Conservation (phyloP, 345 rosid species). For the Arabidopsis suecica region DNA sequence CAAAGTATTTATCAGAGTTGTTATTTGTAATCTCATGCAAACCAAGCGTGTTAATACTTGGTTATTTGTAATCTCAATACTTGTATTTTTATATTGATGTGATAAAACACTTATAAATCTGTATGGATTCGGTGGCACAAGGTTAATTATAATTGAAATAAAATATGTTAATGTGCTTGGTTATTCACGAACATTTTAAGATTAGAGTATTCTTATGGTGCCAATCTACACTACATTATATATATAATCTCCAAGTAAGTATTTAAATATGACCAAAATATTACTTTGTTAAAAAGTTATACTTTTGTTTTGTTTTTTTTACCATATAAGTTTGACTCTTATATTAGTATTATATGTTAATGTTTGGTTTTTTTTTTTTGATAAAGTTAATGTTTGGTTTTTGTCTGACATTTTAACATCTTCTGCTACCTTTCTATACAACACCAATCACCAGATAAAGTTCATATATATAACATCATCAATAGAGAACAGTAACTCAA, state of each 20-base stretch:
- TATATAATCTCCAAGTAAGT: constrained; percentile 22
- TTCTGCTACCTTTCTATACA: constrained; percentile 7
- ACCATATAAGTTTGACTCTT: constrained; percentile 26
- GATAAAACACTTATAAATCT: not conserved
- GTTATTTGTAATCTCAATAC: not conserved
- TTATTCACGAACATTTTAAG: constrained; percentile 11
- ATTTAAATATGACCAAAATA: constrained; percentile 22
- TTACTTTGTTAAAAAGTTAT: constrained; percentile 15
- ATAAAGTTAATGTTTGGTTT: constrained; percentile 13
- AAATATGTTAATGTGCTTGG: constrained; percentile 28
- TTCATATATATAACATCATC: not conserved
- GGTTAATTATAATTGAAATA: not conserved
- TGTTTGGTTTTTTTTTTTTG: constrained; percentile 15
- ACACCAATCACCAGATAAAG: not conserved
- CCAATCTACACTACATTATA: constrained; percentile 28
- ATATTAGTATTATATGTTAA: constrained; percentile 7
- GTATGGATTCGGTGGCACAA: constrained; percentile 7
- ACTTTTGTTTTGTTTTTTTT: not conserved
- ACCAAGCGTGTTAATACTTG: too few relatives aligned
- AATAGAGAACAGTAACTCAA: not conserved
- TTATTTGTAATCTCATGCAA: constrained; percentile 1
- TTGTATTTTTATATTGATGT: not conserved
- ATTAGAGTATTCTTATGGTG: constrained; percentile 19
- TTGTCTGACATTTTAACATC: constrained; percentile 1
- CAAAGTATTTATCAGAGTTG: not conserved